Evolutionary conservation across 306 rosid genomes (phyloP).

Genomic region (Phaseolus lunatus): DNA sequence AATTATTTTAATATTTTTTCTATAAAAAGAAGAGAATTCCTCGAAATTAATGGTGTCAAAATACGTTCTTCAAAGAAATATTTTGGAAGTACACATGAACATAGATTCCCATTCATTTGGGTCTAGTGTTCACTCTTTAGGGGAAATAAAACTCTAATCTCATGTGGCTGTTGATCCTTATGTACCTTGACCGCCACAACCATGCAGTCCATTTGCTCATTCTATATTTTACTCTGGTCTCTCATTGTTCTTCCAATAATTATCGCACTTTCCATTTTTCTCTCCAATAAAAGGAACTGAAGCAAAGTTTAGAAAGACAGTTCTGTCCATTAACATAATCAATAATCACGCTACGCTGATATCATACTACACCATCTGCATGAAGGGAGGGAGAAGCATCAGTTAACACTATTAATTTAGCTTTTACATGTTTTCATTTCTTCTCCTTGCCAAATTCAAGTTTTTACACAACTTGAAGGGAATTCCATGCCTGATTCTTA

Average conservation of each 20-base stretch:
- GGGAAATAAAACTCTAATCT: neutral
- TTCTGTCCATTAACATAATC: neutral
- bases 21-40: too few relatives aligned
- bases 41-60: too few relatives aligned
- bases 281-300: neutral
- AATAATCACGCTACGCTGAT: neutral
- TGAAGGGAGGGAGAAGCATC: neutral
- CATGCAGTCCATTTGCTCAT: neutral
- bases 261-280: neutral
- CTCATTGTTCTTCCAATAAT: neutral
- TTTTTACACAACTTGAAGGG: slow-evolving; percentile 6
- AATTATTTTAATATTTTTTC: too few relatives aligned
- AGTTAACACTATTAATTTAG: neutral
- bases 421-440: slow-evolving; percentile 6
- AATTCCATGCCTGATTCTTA: slow-evolving; percentile 14
- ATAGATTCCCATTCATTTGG: neutral
- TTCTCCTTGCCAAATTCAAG: neutral
- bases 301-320: neutral
- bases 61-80: too few relatives aligned
- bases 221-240: neutral
- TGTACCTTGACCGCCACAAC: neutral
- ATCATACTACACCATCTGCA: neutral
- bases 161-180: neutral
- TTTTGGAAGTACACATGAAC: too few relatives aligned
- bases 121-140: neutral